Conservation (phyloP, 176 grass and related monocot genomes). For the Cenchrus americanus region DNA sequence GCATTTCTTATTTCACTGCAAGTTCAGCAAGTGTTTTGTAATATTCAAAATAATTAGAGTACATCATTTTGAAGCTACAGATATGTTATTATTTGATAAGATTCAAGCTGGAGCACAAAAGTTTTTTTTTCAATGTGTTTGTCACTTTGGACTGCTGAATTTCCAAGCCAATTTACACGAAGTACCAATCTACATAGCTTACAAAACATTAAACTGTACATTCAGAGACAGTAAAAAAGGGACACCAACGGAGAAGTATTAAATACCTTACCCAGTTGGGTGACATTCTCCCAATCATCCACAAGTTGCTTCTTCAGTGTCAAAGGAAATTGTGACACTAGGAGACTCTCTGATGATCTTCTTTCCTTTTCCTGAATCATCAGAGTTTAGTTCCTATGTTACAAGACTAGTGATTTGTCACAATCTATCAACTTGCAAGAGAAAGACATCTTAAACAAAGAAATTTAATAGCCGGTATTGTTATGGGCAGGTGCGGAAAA, state of each 20-base stretch:
- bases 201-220: conserved; percentile 8
- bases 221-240: conserved; percentile 5
- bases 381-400: not conserved
- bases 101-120: not conserved
- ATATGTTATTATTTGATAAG: not conserved
- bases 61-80: not conserved
- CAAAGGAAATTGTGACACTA: conserved; percentile 89
- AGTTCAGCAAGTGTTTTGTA: conserved; percentile 3
- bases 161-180: conserved; percentile 17
- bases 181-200: not conserved
- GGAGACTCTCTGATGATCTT: conserved; percentile 66
- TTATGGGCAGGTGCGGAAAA: conserved; percentile 9
- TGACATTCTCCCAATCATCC: conserved; percentile 93
- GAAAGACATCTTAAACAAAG: not conserved
- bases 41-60: not conserved
- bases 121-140: not conserved
- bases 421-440: conserved; percentile 20
- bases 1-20: not conserved
- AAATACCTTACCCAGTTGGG: conserved; percentile 95
- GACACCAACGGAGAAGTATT: conserved; percentile 20
- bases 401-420: conserved; percentile 1
- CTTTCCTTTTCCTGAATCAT: conserved; percentile 71
- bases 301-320: conserved; percentile 93
- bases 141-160: not conserved
- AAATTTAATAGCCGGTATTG: not conserved